Evolutionary conservation across 495 filamentous ascomycete genomes (phyloP), one percentile per base, ranked within the genome.

Genomic region (Aspergillus egyptiacus): DNA sequence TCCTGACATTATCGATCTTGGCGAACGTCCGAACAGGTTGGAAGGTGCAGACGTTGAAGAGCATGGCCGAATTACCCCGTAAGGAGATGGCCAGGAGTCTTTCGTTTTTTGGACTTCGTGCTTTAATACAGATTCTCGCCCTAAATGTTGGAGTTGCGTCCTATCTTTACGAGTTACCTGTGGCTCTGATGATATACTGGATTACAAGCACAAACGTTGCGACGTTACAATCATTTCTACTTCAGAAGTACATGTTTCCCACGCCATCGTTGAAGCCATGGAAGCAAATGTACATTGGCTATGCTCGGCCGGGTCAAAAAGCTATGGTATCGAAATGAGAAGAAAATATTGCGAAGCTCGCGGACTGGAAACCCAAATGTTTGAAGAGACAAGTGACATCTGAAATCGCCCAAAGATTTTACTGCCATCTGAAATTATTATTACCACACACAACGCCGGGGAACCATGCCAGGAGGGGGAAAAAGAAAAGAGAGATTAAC

Each of bases 101-200:
- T 9, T 32, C 49, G 15, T 46, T 54, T n/a, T 48, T 50, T 7
- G 53, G 53, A 4, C n/a, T 70, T 13, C 58, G 62, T 32, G 0
- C 46, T 0, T 50, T 70, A 23, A 46, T 70, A 5, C 62, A 67
- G 45, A 13, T 61, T 2, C 22, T 72, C 15, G 64, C 64, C 14
- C 19, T 67, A 17, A 60, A 66, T 25, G 51, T 71, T 30, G 70
- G 65, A 2, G 1, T 62, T 7, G 54, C 65, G 11, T 51, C 58
- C 6, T 70, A 48, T 36, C 38, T 71, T 20, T 48, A 59, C 46
- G 55, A 76, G 34, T 55, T 87, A 44, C 84, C 84, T 2, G 69
- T 68, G 22, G 85, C 82, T 0, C 65, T 90, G 31, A 71, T 88
- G 51, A 57, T 90, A 11, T 91, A 89, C 55, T 91, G 86, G 86